Base-by-base conservation (phyloP, 352 stramenopile species). In the Globisporangium mamillatum region DNA sequence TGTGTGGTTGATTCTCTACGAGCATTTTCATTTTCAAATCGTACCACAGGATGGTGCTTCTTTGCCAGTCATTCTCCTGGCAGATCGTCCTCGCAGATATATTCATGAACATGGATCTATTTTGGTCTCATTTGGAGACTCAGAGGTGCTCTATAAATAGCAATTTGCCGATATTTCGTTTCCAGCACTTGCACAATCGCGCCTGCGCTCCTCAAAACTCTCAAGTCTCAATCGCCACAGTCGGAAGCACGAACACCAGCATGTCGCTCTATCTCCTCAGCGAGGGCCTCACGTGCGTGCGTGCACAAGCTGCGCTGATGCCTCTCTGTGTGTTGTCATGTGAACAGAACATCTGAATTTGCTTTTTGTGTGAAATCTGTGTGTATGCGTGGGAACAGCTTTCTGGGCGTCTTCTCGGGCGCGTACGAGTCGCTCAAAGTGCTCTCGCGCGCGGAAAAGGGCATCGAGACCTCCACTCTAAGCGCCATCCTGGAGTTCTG, bases 181-280 rank as follows among this genome's bases (percentile, higher is more conserved):
- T 5, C 38, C 38, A 18, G 38, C 38, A 50, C 20, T 59, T 29
- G 4, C 14, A 41, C 27, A 22, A 3, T 20, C 10, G 32, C 32
- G 32, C 32, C 32, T 38, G 32, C 38, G 14, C 12, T 18, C 16
- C 38, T 20, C 9, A 16, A 44, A 16, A 44, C 10, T 44, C 25
- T 7, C 29, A 58, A 38, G 5, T 29, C 6, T 24, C 25, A 5
- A 6, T 7, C 24, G 20, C 25, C 22, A 27, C 48, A 27, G 1
- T 18, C 1, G 22, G 53, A 22, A 44, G 36, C 10, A 18, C 36
- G 10, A 44, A 10, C 14, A 29, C 6, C 61, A 36, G 12, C 59
- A 91, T 92, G 84, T 80, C 75, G 62, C 87, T 92, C 69, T 92
- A 90, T 67, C 73, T 92, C 24, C 66, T 92, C 29, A 92, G 81